Base-by-base conservation (phyloP, 306 rosid species). In the Trichosanthes cucumerina region DNA sequence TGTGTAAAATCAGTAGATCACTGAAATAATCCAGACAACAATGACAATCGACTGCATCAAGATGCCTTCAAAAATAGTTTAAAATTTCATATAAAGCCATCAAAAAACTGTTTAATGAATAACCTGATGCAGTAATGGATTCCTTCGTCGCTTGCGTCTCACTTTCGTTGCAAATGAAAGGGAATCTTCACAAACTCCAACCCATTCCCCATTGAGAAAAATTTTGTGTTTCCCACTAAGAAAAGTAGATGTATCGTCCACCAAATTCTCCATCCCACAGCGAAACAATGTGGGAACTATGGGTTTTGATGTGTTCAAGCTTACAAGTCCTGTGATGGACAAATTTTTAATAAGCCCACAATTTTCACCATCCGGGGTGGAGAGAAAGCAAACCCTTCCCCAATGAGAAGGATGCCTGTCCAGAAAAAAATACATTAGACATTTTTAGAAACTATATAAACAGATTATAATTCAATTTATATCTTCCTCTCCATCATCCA, bases 361-460 rank as follows among this genome's bases (percentile, higher is more conserved):
- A 83, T 96, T 96, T 89, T 96, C 99, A 79, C 99, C 99, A 70
- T 96, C 99, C 0, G 98, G 97, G 68, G 99, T 96, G 59, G 98
- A 92, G 63, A 96, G 91, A 81, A 91, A 92, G 82, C 99, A 96
- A 73, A 96, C 97, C 86, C 89, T 92, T 6, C 99, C 99, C 99
- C 98, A 96, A 80, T 92, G 99, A 64, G 99, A 96, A 82, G 99
- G 98, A 87, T 96, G 99, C 87, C 99, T 96, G 93, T 44, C 72
- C 73, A 77, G 10, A 88, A 41, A 68, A 85, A 62, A 76, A 77
- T 80, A 65, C 7, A 79, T 79, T 62, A 83, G 80, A 79, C 77
- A 77, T 65, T 50, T 23, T 73, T 57, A 69, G 33, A 21, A 34
- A 73, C 39, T 44, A 23, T 23, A 21, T 68, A 34, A 69, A 44